Percentiles rank a stretch among this genome's conserved stretches.
Conservation (phyloP, 257 asterid species). For the Przewalskia tangutica region DNA sequence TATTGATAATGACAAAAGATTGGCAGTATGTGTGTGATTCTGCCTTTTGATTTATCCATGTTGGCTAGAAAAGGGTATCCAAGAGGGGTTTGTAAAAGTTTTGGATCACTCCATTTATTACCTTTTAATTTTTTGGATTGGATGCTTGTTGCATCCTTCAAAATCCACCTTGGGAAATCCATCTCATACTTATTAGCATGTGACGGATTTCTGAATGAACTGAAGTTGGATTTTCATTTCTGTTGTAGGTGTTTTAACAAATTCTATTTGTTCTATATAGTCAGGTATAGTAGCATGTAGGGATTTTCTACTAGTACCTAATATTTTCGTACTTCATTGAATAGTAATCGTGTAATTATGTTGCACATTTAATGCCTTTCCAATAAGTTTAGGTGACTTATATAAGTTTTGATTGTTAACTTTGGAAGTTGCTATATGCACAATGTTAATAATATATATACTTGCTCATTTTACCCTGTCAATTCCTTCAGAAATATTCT, state of each 20-base stretch:
- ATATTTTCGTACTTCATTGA: neutral
- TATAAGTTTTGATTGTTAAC: neutral
- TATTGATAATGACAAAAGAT: no score
- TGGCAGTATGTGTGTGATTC: no score
- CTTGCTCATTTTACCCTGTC: neutral
- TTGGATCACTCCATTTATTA: no score
- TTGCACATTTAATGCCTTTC: neutral
- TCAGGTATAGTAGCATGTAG: neutral
- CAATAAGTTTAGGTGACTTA: neutral
- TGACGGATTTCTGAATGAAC: neutral
- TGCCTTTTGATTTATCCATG: no score
- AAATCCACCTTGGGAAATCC: no score
- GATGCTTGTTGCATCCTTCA: no score
- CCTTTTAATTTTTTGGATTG: no score
- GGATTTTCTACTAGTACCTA: neutral
- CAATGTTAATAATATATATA: neutral
- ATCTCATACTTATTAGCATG: no score
- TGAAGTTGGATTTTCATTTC: neutral
- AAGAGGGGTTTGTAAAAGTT: no score
- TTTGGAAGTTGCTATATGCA: neutral
- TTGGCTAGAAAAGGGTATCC: no score
- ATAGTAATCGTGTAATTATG: neutral
- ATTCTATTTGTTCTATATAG: neutral
- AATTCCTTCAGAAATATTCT: neutral
- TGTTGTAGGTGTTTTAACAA: neutral